Evolutionary conservation across 495 filamentous ascomycete species (phyloP).

Genomic region (Penicillium parvum): DNA sequence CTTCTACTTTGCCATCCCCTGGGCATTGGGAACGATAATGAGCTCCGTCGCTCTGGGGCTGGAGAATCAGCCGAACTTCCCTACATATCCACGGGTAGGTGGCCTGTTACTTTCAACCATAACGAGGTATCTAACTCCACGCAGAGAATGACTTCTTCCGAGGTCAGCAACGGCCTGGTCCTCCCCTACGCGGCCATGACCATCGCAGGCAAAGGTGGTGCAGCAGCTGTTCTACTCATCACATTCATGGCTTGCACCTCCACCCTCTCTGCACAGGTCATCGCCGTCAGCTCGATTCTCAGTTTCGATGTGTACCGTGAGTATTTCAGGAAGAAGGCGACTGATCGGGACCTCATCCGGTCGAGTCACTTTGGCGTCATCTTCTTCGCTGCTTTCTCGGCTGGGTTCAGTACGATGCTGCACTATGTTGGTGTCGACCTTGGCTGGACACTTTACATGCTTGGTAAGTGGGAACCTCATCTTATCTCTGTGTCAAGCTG

Average conservation of each 20-base stretch:
- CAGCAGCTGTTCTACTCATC: conserved; percentile 36
- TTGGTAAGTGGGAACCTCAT: conserved; percentile 21
- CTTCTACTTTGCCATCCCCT: conserved; percentile 43
- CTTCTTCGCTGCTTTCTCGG: conserved; percentile 41
- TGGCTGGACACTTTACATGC: conserved; percentile 37
- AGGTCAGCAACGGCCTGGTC: conserved; percentile 37
- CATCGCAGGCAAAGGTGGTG: conserved; percentile 42
- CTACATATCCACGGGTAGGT: conserved; percentile 40
- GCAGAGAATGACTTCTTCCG: conserved; percentile 34
- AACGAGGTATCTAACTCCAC: not conserved
- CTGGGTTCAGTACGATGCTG: conserved; percentile 34
- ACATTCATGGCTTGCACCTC: conserved; percentile 46
- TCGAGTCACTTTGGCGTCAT: conserved; percentile 41
- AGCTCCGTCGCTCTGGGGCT: conserved; percentile 37
- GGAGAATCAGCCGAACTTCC: conserved; percentile 38
- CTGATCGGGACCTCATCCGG: conserved; percentile 34
- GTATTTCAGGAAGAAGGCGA: conserved; percentile 41
- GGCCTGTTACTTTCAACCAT: not conserved
- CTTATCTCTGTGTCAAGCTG: not conserved
- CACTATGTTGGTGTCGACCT: conserved; percentile 36
- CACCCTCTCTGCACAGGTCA: conserved; percentile 39
- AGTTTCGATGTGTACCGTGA: conserved; percentile 42
- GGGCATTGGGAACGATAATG: conserved; percentile 40
- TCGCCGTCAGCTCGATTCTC: conserved; percentile 40
- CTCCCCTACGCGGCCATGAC: conserved; percentile 41